phyloP scores from a whole-genome alignment of 164 flowering plant genomes.

The Tetracentron sinense region DNA sequence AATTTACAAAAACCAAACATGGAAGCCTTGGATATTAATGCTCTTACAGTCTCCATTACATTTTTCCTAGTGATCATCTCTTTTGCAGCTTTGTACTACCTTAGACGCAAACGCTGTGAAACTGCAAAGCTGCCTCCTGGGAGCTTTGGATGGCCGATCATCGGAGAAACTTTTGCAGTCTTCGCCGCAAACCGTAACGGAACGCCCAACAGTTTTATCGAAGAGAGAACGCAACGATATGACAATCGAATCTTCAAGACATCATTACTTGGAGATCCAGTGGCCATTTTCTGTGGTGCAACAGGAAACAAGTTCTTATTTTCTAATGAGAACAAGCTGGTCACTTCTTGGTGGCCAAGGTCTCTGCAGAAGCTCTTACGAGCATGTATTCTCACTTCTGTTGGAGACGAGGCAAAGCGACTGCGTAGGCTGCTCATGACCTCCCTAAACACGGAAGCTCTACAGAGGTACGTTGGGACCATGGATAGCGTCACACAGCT shows the following conservation, averaged over 20 bases:
- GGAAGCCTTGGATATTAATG: too few species aligned
- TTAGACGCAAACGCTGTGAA: too few species aligned
- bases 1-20: too few species aligned
- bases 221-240: slow-evolving; percentile 5
- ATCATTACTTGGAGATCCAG: slow-evolving; percentile 19
- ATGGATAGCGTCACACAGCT: slow-evolving; percentile 24
- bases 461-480: slow-evolving; percentile 16
- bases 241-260: slow-evolving; percentile 14
- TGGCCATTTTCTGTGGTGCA: slow-evolving; percentile 16
- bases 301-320: slow-evolving; percentile 24
- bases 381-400: background rate
- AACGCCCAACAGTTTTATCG: slow-evolving; percentile 6
- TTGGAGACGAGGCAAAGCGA: slow-evolving; percentile 1
- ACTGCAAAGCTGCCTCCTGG: slow-evolving; percentile 1
- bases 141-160: slow-evolving; percentile 5
- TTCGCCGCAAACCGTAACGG: background rate
- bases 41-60: too few species aligned
- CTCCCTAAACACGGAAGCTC: slow-evolving; percentile 24
- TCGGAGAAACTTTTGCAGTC: slow-evolving; percentile 13
- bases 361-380: slow-evolving; percentile 16
- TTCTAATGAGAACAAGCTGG: slow-evolving; percentile 18
- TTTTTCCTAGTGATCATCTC: too few species aligned
- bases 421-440: background rate
- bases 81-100: too few species aligned
- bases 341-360: slow-evolving; percentile 22